These are phyloP conservation scores for Artemisia annua DNA, from an alignment of 129 eudicot genomes.

Conservation along the genomic window DNA sequence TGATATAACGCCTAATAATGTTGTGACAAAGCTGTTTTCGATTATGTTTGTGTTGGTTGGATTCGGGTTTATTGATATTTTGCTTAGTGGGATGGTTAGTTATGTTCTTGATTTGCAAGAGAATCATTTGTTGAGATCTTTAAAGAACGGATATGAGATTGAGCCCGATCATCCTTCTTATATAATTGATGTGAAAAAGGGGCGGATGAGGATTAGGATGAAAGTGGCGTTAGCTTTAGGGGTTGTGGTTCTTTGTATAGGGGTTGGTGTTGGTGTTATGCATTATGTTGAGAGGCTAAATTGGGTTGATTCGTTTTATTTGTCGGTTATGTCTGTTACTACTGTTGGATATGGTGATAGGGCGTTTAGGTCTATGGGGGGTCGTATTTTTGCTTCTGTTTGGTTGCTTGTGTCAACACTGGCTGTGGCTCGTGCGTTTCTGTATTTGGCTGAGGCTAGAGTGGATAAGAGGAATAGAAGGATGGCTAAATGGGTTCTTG, in stretches of 20 bases:
- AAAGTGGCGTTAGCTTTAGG: constrained; percentile 89
- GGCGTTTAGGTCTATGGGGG: constrained; percentile 71
- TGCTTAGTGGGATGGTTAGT: constrained; percentile 89
- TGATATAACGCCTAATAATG: constrained; percentile 78
- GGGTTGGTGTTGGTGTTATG: constrained; percentile 78
- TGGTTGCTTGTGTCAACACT: constrained; percentile 98
- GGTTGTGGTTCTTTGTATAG: constrained; percentile 87
- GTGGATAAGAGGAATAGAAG: constrained; percentile 92
- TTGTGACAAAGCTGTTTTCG: constrained; percentile 65
- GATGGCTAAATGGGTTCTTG: constrained; percentile 94
- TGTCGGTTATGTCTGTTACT: constrained; percentile 95
- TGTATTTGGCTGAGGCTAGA: constrained; percentile 92
- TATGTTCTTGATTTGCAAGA: constrained; percentile 95
- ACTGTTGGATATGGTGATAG: constrained; percentile 96
- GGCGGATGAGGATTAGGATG: constrained; percentile 95
- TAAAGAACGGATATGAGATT: constrained; percentile 34
- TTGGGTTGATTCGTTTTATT: constrained; percentile 85
- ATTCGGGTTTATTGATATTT: constrained; percentile 88
- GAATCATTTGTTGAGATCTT: constrained; percentile 59
- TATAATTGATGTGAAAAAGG: constrained; percentile 83
- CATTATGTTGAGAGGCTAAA: constrained; percentile 75
- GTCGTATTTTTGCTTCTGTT: constrained; percentile 79
- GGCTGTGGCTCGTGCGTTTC: constrained; percentile 98
- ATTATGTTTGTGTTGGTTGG: constrained; percentile 87
- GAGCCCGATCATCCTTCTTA: constrained; percentile 40